Evolutionary conservation across 257 asterid species (phyloP), one percentile per base, ranked within the genome.

Genomic region (Rehmannia glutinosa): DNA sequence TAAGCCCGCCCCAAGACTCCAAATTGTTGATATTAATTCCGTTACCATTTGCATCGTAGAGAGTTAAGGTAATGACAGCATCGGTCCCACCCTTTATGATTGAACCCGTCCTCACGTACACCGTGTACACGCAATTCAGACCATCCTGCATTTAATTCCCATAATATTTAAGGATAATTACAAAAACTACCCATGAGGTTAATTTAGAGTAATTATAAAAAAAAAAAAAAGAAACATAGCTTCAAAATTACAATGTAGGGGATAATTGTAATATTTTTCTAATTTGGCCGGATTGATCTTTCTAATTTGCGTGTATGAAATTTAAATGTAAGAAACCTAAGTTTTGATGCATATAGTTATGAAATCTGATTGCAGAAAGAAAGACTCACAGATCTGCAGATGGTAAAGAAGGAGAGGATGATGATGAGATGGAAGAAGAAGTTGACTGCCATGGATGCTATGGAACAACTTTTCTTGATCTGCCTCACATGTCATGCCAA

Each of bases 1-100:
- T 87, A 1, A 85, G 79, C 64, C 95, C 97, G 23, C 97, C 97
- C 97, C 97, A 89, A 0, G 82, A 3, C 62, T 74, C 87, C 0
- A 89, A 64, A 38, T 87, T 75, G 16, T 79, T 76, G 71, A 89
- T 90, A 60, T 72, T 59, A 49, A 87, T 54, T 0, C 87, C 89
- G 8, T 79, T 41, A 3, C 91, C 88, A 0, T 16, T 5, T 0
- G 77, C 69, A 15, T 85, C 93, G 45, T 75, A 85, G 1, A 90
- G 61, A 11, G 88, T 85, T 30, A 85, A 36, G 39, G 64, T 78
- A 8, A 90, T 82, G 38, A 47, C 74, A 0, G 95, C 82, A 63
- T 90, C 93, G 0, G 97, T 90, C 51, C 97, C 97, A 0, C 68
- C 97, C 28, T 76, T 80, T 12, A 80, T 35, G 66, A 75, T 70